Evolutionary conservation across 148 eudicot genomes (phyloP), one percentile per base, ranked within the genome.

Genomic region (Linanthus parryae): DNA sequence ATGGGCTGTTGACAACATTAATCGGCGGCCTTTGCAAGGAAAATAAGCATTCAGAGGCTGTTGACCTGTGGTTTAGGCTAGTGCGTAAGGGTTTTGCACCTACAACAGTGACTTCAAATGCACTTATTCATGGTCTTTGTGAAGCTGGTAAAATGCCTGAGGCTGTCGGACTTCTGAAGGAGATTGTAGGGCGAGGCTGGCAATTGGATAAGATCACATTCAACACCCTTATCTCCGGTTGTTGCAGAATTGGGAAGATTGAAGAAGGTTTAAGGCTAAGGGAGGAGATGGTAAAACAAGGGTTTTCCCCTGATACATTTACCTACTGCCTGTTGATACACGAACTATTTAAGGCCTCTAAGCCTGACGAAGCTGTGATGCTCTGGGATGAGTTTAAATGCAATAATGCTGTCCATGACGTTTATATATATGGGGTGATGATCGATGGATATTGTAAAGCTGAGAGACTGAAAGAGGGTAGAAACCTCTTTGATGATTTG

Each of bases 61-160:
- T 83, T 61, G 64, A 80, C 18, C 64, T 90, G 13, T 90, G 95
- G 90, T 72, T 57, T 70, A 61, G 16, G 45, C 82, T 90, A 46
- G 21, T 71, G 36, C 71, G 72, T 36, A 76, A 53, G 25, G 78
- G 75, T 13, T 69, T 80, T 67, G 54, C 58, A 43, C 83, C 88
- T 40, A 81, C 80, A 73, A 80, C 59, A 10, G 50, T 47, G 51
- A 90, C 97, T 27, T 78, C 95, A 39, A 90, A 85, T 73, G 80
- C 92, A 63, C 79, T 90, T 57, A 67, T 83, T 33, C 74, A 83
- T 54, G 80, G 92, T 47, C 88, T 90, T 74, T 80, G 79, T 77
- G 62, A 52, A 58, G 71, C 60, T 3, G 82, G 83, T 21, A 60
- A 63, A 36, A 66, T 83, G 78, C 73, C 69, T 29, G 92, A 76